These are phyloP conservation scores for Paecilomyces formosus DNA, from an alignment of 2,329 filamentous ascomycete genomes.

Conservation along the genomic window DNA sequence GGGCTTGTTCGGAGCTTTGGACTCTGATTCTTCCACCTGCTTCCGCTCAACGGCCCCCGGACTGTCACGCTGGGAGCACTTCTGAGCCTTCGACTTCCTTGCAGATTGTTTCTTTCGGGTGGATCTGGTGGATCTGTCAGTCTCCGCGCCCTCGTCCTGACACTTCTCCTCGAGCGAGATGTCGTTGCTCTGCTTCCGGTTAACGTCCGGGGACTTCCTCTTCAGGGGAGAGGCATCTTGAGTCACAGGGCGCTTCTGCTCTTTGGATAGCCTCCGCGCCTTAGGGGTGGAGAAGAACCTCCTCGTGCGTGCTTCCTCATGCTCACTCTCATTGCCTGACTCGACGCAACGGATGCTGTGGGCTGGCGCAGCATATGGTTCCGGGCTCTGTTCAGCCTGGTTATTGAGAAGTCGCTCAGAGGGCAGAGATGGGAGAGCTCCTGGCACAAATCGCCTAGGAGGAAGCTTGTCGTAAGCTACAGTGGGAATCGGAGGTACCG, in stretches of 20 bases:
- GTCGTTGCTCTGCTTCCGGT: not conserved
- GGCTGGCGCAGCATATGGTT: conserved; percentile 5
- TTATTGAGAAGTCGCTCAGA: conserved; percentile 38
- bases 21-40: conserved; percentile 4
- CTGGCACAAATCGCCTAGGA: conserved; percentile 33
- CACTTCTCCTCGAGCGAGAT: not conserved
- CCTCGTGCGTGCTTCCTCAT: not conserved
- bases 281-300: conserved; percentile 4
- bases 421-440: conserved; percentile 36
- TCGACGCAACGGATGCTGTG: conserved; percentile 1
- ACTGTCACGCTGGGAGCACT: conserved; percentile 22
- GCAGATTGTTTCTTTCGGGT: not conserved
- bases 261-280: conserved; percentile 10
- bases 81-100: conserved; percentile 22
- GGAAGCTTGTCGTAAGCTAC: conserved; percentile 17
- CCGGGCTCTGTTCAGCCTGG: conserved; percentile 14
- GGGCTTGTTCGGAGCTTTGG: not conserved
- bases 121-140: not conserved
- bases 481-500: conserved; percentile 12
- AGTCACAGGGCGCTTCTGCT: conserved; percentile 12
- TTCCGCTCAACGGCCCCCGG: conserved; percentile 27
- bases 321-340: conserved; percentile 1
- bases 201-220: conserved; percentile 21
- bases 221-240: conserved; percentile 27
- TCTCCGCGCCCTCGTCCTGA: conserved; percentile 3